Conservation (phyloP, 2,329 filamentous ascomycete species). For the Aureobasidium mangrovei region DNA sequence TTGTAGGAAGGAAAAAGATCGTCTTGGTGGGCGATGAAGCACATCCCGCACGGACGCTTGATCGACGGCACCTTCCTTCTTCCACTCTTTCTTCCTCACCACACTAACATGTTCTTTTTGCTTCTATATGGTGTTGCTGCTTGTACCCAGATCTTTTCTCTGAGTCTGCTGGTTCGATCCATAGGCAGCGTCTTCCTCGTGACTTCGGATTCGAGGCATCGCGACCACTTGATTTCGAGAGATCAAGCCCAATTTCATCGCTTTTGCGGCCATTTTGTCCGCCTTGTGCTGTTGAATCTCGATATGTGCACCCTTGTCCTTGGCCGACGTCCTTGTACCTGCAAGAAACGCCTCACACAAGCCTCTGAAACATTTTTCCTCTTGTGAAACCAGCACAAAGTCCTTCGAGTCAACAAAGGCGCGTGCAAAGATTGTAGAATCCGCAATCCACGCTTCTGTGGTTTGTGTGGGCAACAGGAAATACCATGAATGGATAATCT, state of each 20-base stretch:
- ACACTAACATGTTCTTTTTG: too few species aligned
- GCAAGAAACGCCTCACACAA: not conserved
- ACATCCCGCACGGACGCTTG: too few species aligned
- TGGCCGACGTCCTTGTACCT: not conserved
- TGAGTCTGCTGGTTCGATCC: too few species aligned
- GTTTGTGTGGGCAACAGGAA: not conserved
- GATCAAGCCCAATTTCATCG: not conserved
- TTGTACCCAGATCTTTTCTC: too few species aligned
- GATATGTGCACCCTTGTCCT: not conserved
- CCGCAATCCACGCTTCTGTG: not conserved
- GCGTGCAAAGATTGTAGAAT: not conserved
- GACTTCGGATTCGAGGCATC: too few species aligned
- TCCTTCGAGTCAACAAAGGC: not conserved
- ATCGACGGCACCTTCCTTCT: too few species aligned
- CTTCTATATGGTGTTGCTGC: too few species aligned
- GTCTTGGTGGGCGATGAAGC: too few species aligned
- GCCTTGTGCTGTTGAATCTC: not conserved
- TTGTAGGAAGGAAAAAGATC: too few species aligned
- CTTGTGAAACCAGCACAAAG: not conserved
- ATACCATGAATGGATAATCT: not conserved
- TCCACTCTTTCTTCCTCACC: too few species aligned
- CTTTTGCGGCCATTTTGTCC: not conserved
- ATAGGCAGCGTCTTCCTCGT: too few species aligned
- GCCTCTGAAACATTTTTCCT: not conserved
- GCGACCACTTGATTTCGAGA: not conserved